Conservation (phyloP, 2,329 filamentous ascomycete genomes). For the Botrytis squamosa region DNA sequence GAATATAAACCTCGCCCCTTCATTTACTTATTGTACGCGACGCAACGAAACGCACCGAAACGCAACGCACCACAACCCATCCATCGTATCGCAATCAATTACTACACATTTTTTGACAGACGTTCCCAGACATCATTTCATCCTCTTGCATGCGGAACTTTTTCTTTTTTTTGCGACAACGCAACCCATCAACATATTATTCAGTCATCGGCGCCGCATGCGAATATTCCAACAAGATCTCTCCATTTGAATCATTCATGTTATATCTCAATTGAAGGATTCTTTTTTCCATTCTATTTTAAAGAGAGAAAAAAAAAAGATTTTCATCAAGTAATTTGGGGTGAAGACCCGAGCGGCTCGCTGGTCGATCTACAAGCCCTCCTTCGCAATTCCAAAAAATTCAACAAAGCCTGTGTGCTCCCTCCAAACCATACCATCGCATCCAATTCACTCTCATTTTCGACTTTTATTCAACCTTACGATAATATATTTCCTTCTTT, state of each 20-base stretch:
- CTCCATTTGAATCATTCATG: conserved; percentile 6
- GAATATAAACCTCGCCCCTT: neutral
- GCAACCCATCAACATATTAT: neutral
- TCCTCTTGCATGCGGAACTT: conserved; percentile 13
- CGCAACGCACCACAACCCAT: neutral
- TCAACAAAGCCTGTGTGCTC: neutral
- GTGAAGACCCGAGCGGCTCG: conserved; percentile 20
- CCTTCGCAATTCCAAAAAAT: neutral
- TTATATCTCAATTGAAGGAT: neutral
- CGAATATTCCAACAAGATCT: neutral
- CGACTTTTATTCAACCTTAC: neutral
- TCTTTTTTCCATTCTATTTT: neutral
- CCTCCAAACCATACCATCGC: neutral
- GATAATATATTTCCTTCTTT: conserved; percentile 6
- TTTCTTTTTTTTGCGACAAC: neutral
- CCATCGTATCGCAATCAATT: neutral
- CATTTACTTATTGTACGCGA: neutral
- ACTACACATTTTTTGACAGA: neutral
- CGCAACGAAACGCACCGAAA: neutral
- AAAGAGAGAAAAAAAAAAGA: conserved; percentile 1
- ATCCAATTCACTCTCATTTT: conserved; percentile 1
- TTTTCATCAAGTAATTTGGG: conserved; percentile 14
- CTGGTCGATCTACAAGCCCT: conserved; percentile 19
- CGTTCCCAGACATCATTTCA: neutral
- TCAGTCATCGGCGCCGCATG: conserved; percentile 2